Percentiles rank a stretch among this genome's conserved stretches.
Conservation (phyloP, 331 rosid species). For the Pyracantha coccinea region DNA sequence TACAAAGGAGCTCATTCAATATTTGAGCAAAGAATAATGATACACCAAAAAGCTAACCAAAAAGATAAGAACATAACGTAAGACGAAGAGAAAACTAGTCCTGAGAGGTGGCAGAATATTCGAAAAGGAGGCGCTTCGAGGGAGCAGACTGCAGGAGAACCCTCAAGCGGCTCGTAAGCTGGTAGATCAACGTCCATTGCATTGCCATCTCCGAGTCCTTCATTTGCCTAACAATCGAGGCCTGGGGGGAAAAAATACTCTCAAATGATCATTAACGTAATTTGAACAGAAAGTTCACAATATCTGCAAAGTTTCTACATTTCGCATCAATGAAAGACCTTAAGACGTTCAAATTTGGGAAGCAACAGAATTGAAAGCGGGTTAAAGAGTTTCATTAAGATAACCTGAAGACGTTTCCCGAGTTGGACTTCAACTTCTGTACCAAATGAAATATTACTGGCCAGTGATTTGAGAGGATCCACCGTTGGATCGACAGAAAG, state of each 20-base stretch:
- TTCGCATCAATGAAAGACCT: not conserved
- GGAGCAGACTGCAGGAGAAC: conserved; percentile 70
- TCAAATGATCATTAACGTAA: conserved; percentile 2
- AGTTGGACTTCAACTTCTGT: conserved; percentile 91
- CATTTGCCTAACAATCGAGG: conserved; percentile 82
- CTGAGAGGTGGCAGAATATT: conserved; percentile 73
- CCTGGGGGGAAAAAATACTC: conserved; percentile 28
- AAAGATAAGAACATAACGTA: not conserved
- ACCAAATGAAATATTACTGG: conserved; percentile 75
- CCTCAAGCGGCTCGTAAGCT: conserved; percentile 73
- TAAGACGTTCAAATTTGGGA: not conserved
- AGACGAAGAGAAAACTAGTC: conserved; percentile 24
- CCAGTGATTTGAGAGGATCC: conserved; percentile 72
- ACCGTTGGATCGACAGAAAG: conserved; percentile 46
- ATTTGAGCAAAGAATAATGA: conserved; percentile 42
- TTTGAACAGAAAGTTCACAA: not conserved
- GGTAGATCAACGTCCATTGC: conserved; percentile 89
- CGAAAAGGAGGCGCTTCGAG: conserved; percentile 60
- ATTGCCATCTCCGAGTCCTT: conserved; percentile 87
- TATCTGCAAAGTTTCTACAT: not conserved
- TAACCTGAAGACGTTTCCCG: conserved; percentile 93
- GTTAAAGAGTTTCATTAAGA: conserved; percentile 4
- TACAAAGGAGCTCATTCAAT: conserved; percentile 36
- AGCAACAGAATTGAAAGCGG: not conserved
- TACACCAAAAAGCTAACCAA: not conserved